Base-by-base conservation (phyloP, 2,329 filamentous ascomycete species). In the Colletotrichum orbiculare region DNA sequence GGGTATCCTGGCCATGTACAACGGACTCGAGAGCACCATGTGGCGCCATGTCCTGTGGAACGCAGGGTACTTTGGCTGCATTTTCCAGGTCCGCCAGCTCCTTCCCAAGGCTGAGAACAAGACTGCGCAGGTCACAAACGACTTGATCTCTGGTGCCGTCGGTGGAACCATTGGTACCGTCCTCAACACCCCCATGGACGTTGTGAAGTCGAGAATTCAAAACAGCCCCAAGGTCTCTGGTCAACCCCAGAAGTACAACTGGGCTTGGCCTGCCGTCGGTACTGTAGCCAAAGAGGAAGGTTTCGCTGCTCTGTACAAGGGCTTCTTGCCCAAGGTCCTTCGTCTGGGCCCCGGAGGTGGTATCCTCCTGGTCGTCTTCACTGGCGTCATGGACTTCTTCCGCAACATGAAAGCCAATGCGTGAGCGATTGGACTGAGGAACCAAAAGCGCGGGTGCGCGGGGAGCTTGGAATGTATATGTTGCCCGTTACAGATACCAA, bases 151-250 rank as follows among this genome's bases (percentile, higher is more conserved):
- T 17, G 96, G 96, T 77, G 86, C 91, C 47, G 80, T 97, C 69
- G 96, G 96, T 80, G 96, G 96, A 67, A 98, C 94, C 25, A 73
- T 85, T 56, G 95, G 96, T 77, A 99, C 95, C 3, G 86, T 97
- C 45, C 76, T 98, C 69, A 99, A 99, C 85, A 98, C 95, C 3
- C 94, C 94, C 63, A 90, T 97, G 88, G 94, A 98, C 74, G 95
- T 98, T 17, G 94, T 98, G 82, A 99, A 99, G 87, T 96, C 92
- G 70, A 91, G 96, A 69, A 99, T 99, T 71, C 96, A 99, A 81
- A 99, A 99, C 82, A 93, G 88, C 60, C 85, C 92, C 70, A 95
- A 92, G 84, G 82, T 97, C 43, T 78, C 91, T n/a, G 96, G 96
- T 6, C 84, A 87, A 58, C 81, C 89, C 25, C 92, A 92, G 75